These are phyloP conservation scores for Fusarium sterilihyphosum DNA, from an alignment of 2,329 filamentous ascomycete species.

Conservation along the genomic window DNA sequence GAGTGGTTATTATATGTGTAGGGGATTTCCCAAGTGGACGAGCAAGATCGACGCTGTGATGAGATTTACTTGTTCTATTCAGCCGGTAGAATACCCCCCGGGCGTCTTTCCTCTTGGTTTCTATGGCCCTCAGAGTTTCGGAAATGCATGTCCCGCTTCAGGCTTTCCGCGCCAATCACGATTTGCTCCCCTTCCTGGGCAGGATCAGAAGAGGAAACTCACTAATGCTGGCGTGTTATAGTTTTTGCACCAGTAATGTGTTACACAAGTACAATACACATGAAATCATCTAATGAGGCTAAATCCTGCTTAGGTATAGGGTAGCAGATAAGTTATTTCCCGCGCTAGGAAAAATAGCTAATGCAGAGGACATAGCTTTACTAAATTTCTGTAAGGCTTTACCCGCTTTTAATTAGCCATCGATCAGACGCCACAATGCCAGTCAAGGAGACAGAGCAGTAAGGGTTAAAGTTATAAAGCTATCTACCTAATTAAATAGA, in stretches of 20 bases:
- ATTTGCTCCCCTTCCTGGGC: background rate
- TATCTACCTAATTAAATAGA: rapidly evolving
- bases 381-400: rapidly evolving
- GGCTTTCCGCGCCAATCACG: background rate
- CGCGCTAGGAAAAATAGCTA: too few relatives aligned
- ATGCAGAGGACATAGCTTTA: background rate
- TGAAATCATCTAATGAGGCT: too few relatives aligned
- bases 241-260: background rate
- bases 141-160: background rate
- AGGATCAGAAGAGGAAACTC: background rate
- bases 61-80: background rate
- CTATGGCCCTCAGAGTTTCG: background rate
- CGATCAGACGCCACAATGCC: too few relatives aligned
- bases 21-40: rapidly evolving
- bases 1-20: rapidly evolving
- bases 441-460: too few relatives aligned
- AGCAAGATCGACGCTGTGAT: background rate
- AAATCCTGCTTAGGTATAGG: background rate
- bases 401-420: too few relatives aligned
- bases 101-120: background rate
- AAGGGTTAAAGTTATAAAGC: too few relatives aligned
- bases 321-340: rapidly evolving
- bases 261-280: background rate
- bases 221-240: background rate
- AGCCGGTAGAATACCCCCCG: background rate